Conservation (phyloP, 2,329 filamentous ascomycete species). For the Calonectria pseudoturangicola region DNA sequence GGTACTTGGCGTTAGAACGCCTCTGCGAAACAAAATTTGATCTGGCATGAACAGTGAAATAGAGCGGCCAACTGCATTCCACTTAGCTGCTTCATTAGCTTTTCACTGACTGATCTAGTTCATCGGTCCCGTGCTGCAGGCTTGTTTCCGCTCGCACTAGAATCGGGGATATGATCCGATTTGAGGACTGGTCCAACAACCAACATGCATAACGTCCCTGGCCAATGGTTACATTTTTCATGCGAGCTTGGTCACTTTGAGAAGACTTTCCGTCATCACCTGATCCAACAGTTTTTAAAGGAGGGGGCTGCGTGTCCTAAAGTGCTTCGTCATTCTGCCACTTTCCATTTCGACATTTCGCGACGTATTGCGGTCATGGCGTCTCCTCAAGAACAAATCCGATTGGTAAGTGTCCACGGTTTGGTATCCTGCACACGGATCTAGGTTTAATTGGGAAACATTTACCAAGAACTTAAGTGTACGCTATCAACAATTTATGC, state of each 20-base stretch:
- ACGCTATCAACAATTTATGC: background rate
- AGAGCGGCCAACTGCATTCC: background rate
- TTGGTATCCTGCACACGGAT: background rate
- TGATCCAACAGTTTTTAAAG: background rate
- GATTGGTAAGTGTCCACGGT: background rate
- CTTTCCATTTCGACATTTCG: background rate
- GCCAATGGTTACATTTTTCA: background rate
- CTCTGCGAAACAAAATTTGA: too few relatives aligned
- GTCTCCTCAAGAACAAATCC: conserved; percentile 8
- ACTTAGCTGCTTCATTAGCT: background rate
- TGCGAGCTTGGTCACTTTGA: background rate
- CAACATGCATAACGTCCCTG: background rate
- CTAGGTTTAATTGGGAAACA: too few relatives aligned
- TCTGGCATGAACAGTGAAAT: too few relatives aligned
- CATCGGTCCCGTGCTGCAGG: too few relatives aligned
- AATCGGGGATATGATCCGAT: conserved; percentile 9
- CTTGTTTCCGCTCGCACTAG: background rate
- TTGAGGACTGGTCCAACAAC: background rate
- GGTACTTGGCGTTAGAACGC: too few relatives aligned
- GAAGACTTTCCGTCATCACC: background rate
- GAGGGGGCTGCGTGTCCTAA: background rate
- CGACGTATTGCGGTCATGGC: background rate
- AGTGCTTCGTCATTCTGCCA: too few relatives aligned
- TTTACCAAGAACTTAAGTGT: too few relatives aligned
- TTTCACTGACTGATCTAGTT: background rate